Base-by-base conservation (phyloP, 2,329 filamentous ascomycete genomes). In the Keithomyces neogunnii region DNA sequence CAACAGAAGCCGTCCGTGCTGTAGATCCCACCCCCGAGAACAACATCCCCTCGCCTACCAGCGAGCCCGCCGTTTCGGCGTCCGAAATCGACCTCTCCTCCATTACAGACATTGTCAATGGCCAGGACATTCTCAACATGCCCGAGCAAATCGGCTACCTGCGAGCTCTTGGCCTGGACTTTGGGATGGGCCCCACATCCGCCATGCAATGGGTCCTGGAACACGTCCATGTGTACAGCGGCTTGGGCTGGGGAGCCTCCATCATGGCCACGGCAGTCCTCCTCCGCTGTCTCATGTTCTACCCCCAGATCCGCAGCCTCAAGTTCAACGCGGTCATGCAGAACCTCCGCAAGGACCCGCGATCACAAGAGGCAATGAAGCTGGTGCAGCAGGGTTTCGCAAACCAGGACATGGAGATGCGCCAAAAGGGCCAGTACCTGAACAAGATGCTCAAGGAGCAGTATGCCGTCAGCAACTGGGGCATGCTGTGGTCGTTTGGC, bases 71-170 rank as follows among this genome's bases (percentile, higher is more conserved):
- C 43, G 54, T 58, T 47, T 54, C 58, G 11, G 51, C 65, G 35
- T 56, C 64, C 55, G 62, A 67, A n/a, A 44, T 66, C 57, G 66
- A 68, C 57, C 59, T 71, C 51, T 57, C 62, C 48, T 57, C 63
- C 39, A 63, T 69, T 48, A 58, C 62, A 56, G 61, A 66, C 51
- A 58, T 69, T 44, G 67, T 68, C 55, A 64, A 69, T 47, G 64
- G 67, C 47, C 62, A 67, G 52, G 70, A 75, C 50, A 68, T 81
- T 50, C 74, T 82, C 54, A 70, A 78, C 55, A 80, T 89, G 56
- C 82, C 86, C 36, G 86, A 92, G 62, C 75, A 82, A 48, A 80
- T 95, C 53, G 93, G 93, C 55, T 96, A 91, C 63, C 74, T 99
- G 53, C 81, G 88, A 59, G 77, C 82, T 5, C 74, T 97, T 9